Base-by-base conservation (phyloP, 192 early-diverging fungal genomes). In the Thoreauomyces humboldtii region DNA sequence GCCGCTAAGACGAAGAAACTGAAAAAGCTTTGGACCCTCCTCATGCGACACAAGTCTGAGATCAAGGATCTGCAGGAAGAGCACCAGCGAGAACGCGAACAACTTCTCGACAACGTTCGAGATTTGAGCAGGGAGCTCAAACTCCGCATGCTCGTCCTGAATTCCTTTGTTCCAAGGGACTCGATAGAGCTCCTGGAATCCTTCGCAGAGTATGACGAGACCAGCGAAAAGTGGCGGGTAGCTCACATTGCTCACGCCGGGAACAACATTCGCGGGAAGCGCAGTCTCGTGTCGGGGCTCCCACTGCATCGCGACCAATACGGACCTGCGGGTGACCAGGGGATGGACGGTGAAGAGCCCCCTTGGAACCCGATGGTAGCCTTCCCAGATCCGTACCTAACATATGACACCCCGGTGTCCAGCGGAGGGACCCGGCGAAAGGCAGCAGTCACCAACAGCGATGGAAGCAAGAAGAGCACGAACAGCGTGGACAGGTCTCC, bases 1-100 rank as follows among this genome's bases (percentile, higher is more conserved):
- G 85, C 88, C 43, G 69, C 69, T 0, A 87, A 87, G 56, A 77
- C 85, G 14, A 79, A 85, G 56, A 87, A 87, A 45, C 68, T 87
- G 27, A 73, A 75, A 28, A 87, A 87, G 56, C 71, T 87, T 11
- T 86, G 79, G 79, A 64, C 69, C 0, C 78, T 80, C 35, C 61
- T 86, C 14, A 79, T 84, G 46, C 59, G 65, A 22, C 67, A 71
- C 25, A 86, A 86, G 48, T 46, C 68, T 0, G 85, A 87, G 54
- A 84, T 86, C 37, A 72, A 69, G 53, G 83, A 87, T 37, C 56
- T 84, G 22, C 72, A 85, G 50, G 83, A 86, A 67, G 83, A 86
- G 61, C 86, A 86, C 47, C 73, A 83, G 29, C 59, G 48, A 25
- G 85, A 87, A 55, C 66, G 76, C 11, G 81, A 81, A 58, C 85